Evolutionary conservation across 495 filamentous ascomycete genomes (phyloP).

Genomic region (Neurospora sp.): DNA sequence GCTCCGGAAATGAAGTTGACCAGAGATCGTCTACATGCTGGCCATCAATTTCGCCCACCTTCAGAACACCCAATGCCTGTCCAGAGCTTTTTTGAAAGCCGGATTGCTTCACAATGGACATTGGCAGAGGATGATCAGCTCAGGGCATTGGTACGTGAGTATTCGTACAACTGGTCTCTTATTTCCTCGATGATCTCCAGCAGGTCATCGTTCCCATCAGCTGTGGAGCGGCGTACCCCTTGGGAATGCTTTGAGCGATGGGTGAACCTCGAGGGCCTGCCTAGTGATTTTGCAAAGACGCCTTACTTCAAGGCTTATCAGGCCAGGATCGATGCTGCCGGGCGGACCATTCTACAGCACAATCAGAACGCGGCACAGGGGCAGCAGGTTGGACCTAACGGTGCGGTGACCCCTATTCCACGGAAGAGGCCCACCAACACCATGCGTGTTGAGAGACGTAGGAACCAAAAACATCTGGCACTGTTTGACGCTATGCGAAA

Average conservation of each 20-base stretch:
- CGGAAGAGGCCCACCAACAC: constrained; percentile 57
- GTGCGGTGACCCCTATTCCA: constrained; percentile 45
- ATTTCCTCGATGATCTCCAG: constrained; percentile 69
- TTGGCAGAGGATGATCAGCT: constrained; percentile 82
- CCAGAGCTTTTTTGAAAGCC: constrained; percentile 76
- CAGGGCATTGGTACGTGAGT: constrained; percentile 74
- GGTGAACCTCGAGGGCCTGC: constrained; percentile 80
- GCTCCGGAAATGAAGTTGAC: constrained; percentile 81
- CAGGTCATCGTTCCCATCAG: constrained; percentile 67
- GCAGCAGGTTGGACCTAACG: constrained; percentile 46
- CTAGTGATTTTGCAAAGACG: constrained; percentile 84
- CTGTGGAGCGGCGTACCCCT: constrained; percentile 81
- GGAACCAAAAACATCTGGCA: constrained; percentile 74
- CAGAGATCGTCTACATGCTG: constrained; percentile 82
- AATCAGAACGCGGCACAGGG: constrained; percentile 44
- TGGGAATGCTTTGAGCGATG: constrained; percentile 99
- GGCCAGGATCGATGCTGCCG: constrained; percentile 67
- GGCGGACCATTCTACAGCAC: constrained; percentile 51
- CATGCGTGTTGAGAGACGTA: constrained; percentile 71
- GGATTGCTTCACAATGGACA: constrained; percentile 84
- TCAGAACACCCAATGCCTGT: constrained; percentile 82
- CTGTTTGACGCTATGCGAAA: constrained; percentile 93
- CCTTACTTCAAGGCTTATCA: constrained; percentile 86
- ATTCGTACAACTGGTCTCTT: constrained; percentile 93
- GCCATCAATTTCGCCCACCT: constrained; percentile 87